Base-by-base conservation (phyloP, 306 rosid species). In the Vigna radiata region DNA sequence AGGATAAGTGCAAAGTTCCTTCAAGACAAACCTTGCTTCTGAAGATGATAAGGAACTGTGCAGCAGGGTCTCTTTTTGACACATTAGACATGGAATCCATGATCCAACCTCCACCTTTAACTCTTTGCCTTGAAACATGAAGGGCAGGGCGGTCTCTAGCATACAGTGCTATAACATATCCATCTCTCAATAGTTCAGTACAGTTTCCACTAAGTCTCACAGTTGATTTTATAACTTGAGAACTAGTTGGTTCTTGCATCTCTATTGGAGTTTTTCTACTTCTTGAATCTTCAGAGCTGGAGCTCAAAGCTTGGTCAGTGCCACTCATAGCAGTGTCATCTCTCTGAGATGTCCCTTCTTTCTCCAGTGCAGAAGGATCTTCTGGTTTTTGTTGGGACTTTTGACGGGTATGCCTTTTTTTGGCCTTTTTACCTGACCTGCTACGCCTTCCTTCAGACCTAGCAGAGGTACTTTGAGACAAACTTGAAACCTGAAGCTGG, bases 281-380 rank as follows among this genome's bases (percentile, higher is more conserved):
- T 88, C 99, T 87, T 4, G 86, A 86, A 66, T 88, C 91, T 70
- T 87, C 99, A 46, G 99, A 92, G 68, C 97, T 80, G 17, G 93
- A 89, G 84, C 97, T 95, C 79, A 91, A 83, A 1, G 93, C 97
- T 78, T 92, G 99, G 70, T 92, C 99, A 12, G 93, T 91, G 66
- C 99, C 97, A 75, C 99, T 95, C 93, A 92, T 95, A 31, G 94
- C 92, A 29, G 93, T 72, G 84, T 95, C 98, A 78, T 89, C 99
- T 81, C 88, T 86, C 47, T 78, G 94, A 13, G 89, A 91, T 50
- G 89, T 83, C 65, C 90, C 91, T 84, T 95, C 97, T 83, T 87
- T 92, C 81, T 87, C 97, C 59, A 68, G 75, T 63, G 79, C 44
- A 29, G 86, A 90, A 68, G 90, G 81, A 68, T 89, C 89, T 17